A percentile compares a stretch with the other conserved stretches of the same genome.
These are phyloP conservation scores for Phytophthora melonis DNA, from an alignment of 352 stramenopile species.

Conservation along the genomic window DNA sequence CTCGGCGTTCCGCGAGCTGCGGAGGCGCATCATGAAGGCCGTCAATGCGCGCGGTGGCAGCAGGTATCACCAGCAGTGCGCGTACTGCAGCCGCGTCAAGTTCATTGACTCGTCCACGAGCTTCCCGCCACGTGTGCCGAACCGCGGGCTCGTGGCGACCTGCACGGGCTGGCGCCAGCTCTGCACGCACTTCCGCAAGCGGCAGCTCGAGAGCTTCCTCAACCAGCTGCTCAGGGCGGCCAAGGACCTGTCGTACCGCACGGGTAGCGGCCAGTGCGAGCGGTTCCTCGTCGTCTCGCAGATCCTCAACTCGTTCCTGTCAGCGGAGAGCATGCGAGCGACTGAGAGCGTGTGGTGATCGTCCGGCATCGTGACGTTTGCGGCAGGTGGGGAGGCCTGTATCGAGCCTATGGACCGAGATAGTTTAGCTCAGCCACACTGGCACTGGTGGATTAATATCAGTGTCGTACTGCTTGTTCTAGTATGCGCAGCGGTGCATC, in stretches of 20 bases:
- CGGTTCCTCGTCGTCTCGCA: slow-evolving; percentile 56
- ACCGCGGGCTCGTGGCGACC: slow-evolving; percentile 31
- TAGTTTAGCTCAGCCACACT: background rate
- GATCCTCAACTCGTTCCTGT: slow-evolving; percentile 69
- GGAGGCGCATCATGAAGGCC: slow-evolving; percentile 38
- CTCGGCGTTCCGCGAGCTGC: slow-evolving; percentile 59
- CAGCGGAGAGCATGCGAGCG: slow-evolving; percentile 36
- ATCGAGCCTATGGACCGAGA: background rate
- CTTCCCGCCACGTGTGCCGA: slow-evolving; percentile 60
- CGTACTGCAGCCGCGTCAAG: slow-evolving; percentile 59
- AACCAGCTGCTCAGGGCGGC: slow-evolving; percentile 50
- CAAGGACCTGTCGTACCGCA: slow-evolving; percentile 60
- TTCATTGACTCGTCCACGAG: slow-evolving; percentile 49
- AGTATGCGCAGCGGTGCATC: background rate
- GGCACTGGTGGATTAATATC: slow-evolving; percentile 4
- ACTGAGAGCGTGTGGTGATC: slow-evolving; percentile 35
- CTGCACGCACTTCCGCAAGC: slow-evolving; percentile 36
- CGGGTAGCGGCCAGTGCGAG: slow-evolving; percentile 44
- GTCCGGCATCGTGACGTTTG: too few relatives aligned
- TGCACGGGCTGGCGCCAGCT: slow-evolving; percentile 30
- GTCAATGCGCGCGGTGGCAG: slow-evolving; percentile 25
- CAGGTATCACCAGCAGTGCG: slow-evolving; percentile 56
- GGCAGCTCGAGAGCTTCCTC: slow-evolving; percentile 51
- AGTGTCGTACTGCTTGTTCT: background rate
- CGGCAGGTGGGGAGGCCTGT: too few relatives aligned